Evolutionary conservation across 139 green algal species (phyloP), one percentile per base, ranked within the genome.

Genomic region (Tetratostichococcus sp.): DNA sequence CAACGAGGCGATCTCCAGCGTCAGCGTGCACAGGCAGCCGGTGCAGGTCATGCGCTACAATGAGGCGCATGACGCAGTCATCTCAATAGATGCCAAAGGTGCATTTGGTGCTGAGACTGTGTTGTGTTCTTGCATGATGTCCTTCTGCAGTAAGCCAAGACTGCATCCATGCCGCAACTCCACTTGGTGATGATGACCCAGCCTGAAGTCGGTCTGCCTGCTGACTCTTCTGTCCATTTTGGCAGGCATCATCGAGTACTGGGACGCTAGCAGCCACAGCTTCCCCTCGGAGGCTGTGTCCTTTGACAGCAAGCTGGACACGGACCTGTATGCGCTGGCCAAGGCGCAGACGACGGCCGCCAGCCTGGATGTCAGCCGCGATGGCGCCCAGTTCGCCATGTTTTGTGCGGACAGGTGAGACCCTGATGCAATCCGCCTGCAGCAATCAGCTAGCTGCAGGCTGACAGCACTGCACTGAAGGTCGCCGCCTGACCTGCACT

Each of bases 241-340:
- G n/a, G n/a, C 76, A 91, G 92, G 92, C 25, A 78, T 95, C 34
- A 84, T 98, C 8, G 93, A 98, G 83, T 98, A 97, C 79, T 98
- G 94, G 94, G 85, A 71, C 2, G 83, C 80, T 1, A 69, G 30
- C 16, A 83, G 42, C 30, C 89, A 90, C 70, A 59, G 43, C 16
- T 84, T 89, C 42, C 87, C 91, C 1, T 21, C 73, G 14, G 78
- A 82, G 5, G 82, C 71, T 14, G 80, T 94, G 28, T 71, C 42
- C 34, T 97, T 95, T 71, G 78, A 30, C 23, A 91, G 89, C 76
- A 94, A 95, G 81, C 82, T 95, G 50, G 93, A 98, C 73, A 98
- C 96, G 1, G 90, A 99, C 84, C 84, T 99, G 31, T 99, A 94
- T 69, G 87, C 88, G 1, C 76, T 97, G n/a, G 90, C 86, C n/a